Percentiles rank a stretch among this genome's conserved stretches.
Evolutionary conservation across 2,329 filamentous ascomycete genomes (phyloP).

Genomic region (Colletotrichum sp.): DNA sequence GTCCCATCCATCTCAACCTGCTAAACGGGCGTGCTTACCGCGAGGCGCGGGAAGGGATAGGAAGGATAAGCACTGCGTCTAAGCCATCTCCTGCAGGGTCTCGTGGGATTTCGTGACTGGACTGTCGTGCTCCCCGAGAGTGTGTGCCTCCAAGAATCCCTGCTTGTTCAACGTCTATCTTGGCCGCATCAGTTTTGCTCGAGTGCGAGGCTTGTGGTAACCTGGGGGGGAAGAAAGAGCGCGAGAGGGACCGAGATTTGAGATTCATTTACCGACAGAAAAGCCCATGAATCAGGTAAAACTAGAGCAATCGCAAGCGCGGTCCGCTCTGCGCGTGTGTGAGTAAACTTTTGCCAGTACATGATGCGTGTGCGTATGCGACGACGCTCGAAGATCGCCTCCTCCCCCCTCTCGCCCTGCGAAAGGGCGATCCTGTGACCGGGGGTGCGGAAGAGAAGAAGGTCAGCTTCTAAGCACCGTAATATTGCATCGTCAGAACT

Average conservation of each 20-base stretch:
- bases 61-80: conserved; percentile 3
- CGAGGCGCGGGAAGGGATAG: neutral
- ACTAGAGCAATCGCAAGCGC: neutral
- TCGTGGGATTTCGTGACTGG: conserved; percentile 7
- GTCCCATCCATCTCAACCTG: neutral
- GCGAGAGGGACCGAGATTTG: neutral
- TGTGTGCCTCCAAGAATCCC: neutral
- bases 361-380: neutral
- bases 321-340: neutral
- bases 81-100: conserved; percentile 1
- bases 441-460: neutral
- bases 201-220: neutral
- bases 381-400: neutral
- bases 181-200: neutral
- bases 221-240: neutral
- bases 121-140: neutral
- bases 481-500: neutral
- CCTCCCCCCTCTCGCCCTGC: neutral
- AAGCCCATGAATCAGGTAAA: neutral
- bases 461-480: neutral
- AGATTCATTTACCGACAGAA: neutral
- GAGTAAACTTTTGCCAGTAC: neutral
- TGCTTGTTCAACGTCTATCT: neutral
- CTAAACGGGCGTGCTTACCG: neutral
- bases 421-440: neutral